phyloP scores from a whole-genome alignment of 768 basidiomycete species.

The Mycena crocata region DNA sequence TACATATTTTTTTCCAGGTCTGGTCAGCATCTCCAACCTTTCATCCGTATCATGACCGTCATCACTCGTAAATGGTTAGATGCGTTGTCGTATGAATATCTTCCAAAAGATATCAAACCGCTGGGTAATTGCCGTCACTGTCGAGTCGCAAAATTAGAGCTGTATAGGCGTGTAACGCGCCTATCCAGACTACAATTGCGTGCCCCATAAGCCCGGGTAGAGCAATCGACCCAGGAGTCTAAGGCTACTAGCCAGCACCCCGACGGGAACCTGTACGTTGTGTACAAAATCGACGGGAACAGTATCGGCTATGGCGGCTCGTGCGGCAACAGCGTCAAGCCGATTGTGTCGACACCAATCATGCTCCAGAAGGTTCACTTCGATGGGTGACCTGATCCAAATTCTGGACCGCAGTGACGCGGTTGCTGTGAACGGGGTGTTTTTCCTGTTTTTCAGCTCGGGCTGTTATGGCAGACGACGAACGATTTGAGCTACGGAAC shows the following conservation, averaged over 20 bases:
- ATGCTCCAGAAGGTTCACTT: conserved; percentile 43
- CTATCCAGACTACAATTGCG: conserved; percentile 35
- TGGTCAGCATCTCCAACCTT: too few species aligned
- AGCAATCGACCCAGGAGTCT: conserved; percentile 42
- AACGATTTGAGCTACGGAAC: conserved; percentile 47
- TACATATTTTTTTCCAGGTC: too few species aligned
- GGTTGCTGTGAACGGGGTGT: conserved; percentile 35
- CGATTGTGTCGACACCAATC: conserved; percentile 39
- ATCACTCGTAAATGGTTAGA: too few species aligned
- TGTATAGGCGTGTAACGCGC: too few species aligned
- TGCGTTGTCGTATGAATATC: too few species aligned
- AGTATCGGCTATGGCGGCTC: conserved; percentile 42
- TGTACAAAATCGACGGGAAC: conserved; percentile 49
- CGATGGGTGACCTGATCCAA: conserved; percentile 35
- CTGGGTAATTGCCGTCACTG: too few species aligned
- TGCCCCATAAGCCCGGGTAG: conserved; percentile 41
- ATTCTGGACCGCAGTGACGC: conserved; percentile 38
- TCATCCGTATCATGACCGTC: too few species aligned
- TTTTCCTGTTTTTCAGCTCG: conserved; percentile 42
- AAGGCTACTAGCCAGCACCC: conserved; percentile 38
- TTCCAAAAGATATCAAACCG: too few species aligned
- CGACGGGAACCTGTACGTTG: conserved; percentile 40
- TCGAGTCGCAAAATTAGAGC: too few species aligned
- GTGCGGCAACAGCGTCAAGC: conserved; percentile 39
- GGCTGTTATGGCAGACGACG: conserved; percentile 38